phyloP scores from a whole-genome alignment of 1,284 basidiomycete genomes.

The Anthracocystis setariae region DNA sequence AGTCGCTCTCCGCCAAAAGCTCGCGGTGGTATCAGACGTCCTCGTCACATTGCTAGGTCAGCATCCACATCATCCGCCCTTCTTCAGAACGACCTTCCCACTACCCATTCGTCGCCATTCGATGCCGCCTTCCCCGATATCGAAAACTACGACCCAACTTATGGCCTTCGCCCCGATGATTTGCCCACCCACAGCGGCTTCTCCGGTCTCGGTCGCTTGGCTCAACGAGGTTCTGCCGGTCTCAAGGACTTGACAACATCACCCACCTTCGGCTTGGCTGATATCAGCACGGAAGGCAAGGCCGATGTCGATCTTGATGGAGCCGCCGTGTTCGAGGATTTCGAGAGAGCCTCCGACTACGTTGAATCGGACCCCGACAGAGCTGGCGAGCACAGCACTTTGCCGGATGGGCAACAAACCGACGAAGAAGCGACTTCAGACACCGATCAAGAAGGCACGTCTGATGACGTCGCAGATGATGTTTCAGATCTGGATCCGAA shows the following conservation, averaged over 20 bases:
- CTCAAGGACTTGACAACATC: conserved; percentile 42
- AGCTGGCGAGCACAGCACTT: conserved; percentile 14
- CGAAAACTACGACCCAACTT: conserved; percentile 93
- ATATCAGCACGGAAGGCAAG: neutral
- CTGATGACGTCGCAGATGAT: conserved; percentile 33
- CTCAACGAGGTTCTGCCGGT: conserved; percentile 38
- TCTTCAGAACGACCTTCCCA: conserved; percentile 23
- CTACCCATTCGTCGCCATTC: conserved; percentile 34
- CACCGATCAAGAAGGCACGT: conserved; percentile 21
- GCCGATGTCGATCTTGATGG: conserved; percentile 29
- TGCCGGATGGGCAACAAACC: conserved; percentile 9
- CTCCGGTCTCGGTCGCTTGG: conserved; percentile 73
- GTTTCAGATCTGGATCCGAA: conserved; percentile 39
- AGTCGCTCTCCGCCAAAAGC: conserved; percentile 33
- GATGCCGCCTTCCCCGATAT: conserved; percentile 69
- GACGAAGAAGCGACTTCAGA: conserved; percentile 30
- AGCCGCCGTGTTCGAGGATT: conserved; percentile 32
- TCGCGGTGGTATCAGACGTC: conserved; percentile 12
- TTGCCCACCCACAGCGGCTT: conserved; percentile 76
- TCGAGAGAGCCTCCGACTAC: conserved; percentile 28
- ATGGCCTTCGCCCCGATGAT: conserved; percentile 79
- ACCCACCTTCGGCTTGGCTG: conserved; percentile 2
- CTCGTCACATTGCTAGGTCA: conserved; percentile 33
- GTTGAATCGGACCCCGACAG: conserved; percentile 21
- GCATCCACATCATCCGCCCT: conserved; percentile 36